phyloP scores from a whole-genome alignment of 2,329 filamentous ascomycete species.

The Aspergillus sp. region DNA sequence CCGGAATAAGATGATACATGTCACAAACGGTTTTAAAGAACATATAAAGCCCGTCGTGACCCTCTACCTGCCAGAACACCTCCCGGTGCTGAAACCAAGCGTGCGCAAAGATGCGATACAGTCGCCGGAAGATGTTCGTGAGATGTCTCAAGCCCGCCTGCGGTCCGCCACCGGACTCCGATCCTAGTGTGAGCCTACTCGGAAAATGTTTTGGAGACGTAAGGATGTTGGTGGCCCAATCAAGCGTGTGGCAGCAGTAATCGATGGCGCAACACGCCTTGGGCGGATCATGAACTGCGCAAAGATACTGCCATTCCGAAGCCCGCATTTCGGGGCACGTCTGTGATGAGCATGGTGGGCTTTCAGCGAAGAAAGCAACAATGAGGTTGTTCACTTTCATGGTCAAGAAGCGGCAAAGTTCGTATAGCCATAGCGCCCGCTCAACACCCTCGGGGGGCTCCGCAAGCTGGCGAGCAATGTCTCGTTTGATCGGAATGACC shows the following conservation, averaged over 20 bases:
- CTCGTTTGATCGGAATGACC: constrained; percentile 70
- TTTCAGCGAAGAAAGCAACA: constrained; percentile 88
- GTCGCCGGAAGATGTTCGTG: constrained; percentile 88
- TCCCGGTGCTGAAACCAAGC: constrained; percentile 97
- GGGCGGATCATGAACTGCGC: constrained; percentile 93
- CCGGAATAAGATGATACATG: constrained; percentile 80
- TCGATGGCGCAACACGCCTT: constrained; percentile 98
- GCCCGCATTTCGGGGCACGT: constrained; percentile 99
- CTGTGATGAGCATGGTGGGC: constrained; percentile 78
- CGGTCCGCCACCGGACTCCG: constrained; percentile 41
- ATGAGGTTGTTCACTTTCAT: constrained; percentile 92
- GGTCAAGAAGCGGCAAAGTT: constrained; percentile 93
- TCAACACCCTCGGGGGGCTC: constrained; percentile 80
- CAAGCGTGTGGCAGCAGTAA: constrained; percentile 97
- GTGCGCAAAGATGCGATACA: constrained; percentile 96
- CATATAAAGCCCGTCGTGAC: constrained; percentile 86
- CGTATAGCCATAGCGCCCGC: constrained; percentile 91
- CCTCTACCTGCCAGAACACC: constrained; percentile 93
- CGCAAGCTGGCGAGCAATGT: constrained; percentile 73
- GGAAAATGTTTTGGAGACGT: constrained; percentile 96
- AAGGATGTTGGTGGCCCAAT: constrained; percentile 94
- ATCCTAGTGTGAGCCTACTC: constrained; percentile 68
- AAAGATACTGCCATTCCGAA: constrained; percentile 98
- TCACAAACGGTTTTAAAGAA: constrained; percentile 98
- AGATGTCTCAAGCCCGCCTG: constrained; percentile 63